Base-by-base conservation (phyloP, 495 filamentous ascomycete species). In the Aspergillus nanangensis region DNA sequence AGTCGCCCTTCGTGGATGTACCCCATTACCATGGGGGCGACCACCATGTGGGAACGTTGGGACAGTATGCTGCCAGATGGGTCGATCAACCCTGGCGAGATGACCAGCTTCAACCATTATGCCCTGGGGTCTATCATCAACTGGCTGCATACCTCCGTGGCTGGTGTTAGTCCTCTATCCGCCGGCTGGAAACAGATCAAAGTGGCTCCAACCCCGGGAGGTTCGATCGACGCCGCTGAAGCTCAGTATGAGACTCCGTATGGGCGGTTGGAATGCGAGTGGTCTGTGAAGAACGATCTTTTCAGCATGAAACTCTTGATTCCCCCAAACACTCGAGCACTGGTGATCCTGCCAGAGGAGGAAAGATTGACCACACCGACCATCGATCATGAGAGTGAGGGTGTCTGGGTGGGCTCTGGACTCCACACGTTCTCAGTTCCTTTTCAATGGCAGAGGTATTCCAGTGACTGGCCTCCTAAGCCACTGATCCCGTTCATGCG, bases 31-130 rank as follows among this genome's bases (percentile, higher is more conserved):
- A 72, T 76, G 69, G 69, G 67, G 7, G 77, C 68, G 0, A 81
- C 78, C 0, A 77, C 76, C 2, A 70, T 72, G 1, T 80, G 75
- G 77, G 77, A 82, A 55, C 62, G 78, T 4, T 80, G 78, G 77
- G 71, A 80, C 44, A 71, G 66, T 22, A 68, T 82, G 51, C 60
- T 77, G 3, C 69, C 72, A 0, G 64, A 80, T 50, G 76, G 76
- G 1, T 61, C 60, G 1, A 62, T 80, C 21, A 80, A 82, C 47
- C 68, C 73, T 0, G 76, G 74, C 1, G 41, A 65, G 18, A 80
- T 82, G 78, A 77, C 72, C 3, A 74, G 70, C 13, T 82, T 82
- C 50, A 80, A 77, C 37, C 71, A 76, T 47, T 76, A 77, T 44
- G 70, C 72, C 0, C 51, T 77, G 5, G 74, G 74, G 3, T 62